phyloP scores from a whole-genome alignment of 2,329 filamentous ascomycete species.

The Hypoxylon sp. region DNA sequence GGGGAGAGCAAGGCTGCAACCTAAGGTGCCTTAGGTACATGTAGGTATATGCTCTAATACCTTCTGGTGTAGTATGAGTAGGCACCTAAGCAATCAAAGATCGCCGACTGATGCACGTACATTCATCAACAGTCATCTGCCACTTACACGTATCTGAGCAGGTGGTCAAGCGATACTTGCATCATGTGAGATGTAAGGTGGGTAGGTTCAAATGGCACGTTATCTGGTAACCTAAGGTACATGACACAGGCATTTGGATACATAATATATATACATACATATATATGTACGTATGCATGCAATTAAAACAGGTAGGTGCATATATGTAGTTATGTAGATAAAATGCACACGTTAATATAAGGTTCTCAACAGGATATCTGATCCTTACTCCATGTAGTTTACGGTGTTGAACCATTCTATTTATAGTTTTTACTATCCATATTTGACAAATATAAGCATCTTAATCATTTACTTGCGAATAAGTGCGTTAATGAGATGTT shows the following conservation, averaged over 20 bases:
- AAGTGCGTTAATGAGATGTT: neutral
- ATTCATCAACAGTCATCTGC: neutral
- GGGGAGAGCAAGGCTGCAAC: neutral
- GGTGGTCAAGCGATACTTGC: neutral
- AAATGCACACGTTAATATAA: neutral
- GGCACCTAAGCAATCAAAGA: neutral
- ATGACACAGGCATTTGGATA: neutral
- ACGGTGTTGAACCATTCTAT: neutral
- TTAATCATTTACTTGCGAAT: neutral
- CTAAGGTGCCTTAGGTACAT: slow-evolving; percentile 12
- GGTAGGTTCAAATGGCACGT: neutral
- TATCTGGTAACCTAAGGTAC: neutral
- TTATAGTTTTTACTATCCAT: neutral
- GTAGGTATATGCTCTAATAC: neutral
- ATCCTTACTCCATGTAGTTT: neutral
- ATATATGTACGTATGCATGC: neutral
- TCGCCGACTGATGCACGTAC: neutral
- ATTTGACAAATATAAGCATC: neutral
- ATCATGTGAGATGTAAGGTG: neutral
- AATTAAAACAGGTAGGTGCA: neutral
- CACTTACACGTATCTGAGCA: neutral
- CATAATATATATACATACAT: neutral
- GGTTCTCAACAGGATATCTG: neutral
- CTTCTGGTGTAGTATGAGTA: neutral
- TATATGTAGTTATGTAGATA: neutral